A percentile compares a stretch with the other conserved stretches of the same genome.
Conservation (phyloP, 2,329 filamentous ascomycete species). For the Nemania abortiva region DNA sequence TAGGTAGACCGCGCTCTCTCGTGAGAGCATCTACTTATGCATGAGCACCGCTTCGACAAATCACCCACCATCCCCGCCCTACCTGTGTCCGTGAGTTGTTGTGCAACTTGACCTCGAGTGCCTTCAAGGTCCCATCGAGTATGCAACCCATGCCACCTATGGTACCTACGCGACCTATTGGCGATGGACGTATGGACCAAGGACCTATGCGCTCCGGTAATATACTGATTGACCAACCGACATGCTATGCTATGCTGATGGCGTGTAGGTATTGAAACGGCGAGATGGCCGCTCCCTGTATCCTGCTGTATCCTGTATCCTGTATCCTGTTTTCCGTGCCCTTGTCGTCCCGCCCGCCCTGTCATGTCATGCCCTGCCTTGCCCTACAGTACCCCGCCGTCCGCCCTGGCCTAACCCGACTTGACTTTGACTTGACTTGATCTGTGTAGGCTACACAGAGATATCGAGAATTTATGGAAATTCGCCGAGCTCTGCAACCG, state of each 20-base stretch:
- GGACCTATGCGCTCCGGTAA: constrained; percentile 24
- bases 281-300: constrained; percentile 22
- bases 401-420: background rate
- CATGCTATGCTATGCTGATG: constrained; percentile 19
- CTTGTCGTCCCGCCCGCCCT: constrained; percentile 2
- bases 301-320: constrained; percentile 20
- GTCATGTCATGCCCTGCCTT: constrained; percentile 10
- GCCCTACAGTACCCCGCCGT: background rate
- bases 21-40: constrained; percentile 27
- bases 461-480: constrained; percentile 28
- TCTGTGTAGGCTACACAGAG: constrained; percentile 29
- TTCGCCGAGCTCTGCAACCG: constrained; percentile 20
- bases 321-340: constrained; percentile 1
- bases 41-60: constrained; percentile 34
- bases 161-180: constrained; percentile 6
- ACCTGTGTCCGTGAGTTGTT: constrained; percentile 29
- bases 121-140: constrained; percentile 36
- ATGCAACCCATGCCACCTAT: constrained; percentile 31
- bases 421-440: constrained; percentile 1
- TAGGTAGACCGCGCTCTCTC: constrained; percentile 17
- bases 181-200: background rate
- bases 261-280: constrained; percentile 27
- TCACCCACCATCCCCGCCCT: constrained; percentile 25
- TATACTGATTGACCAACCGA: constrained; percentile 28
- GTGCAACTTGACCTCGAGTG: constrained; percentile 37